Percentiles rank a stretch among this genome's conserved stretches.
Conservation (phyloP, 2,329 filamentous ascomycete genomes). For the Exophiala oligosperma region DNA sequence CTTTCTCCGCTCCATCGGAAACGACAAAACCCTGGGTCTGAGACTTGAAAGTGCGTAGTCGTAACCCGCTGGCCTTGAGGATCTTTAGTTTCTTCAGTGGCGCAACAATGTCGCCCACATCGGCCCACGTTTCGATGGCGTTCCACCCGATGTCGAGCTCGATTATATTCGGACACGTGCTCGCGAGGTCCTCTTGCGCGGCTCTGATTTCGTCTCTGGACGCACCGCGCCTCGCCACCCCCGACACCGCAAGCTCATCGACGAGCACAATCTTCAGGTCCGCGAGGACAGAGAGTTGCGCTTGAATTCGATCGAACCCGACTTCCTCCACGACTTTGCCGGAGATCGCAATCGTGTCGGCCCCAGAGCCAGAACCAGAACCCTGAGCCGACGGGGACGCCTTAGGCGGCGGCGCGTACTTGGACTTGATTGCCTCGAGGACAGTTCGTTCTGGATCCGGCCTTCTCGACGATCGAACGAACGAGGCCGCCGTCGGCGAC, state of each 20-base stretch:
- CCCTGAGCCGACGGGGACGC: conserved; percentile 28
- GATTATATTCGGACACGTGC: conserved; percentile 58
- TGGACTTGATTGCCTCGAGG: conserved; percentile 74
- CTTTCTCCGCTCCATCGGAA: background rate
- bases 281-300: conserved; percentile 71
- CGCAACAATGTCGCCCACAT: conserved; percentile 69
- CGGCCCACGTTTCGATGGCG: conserved; percentile 66
- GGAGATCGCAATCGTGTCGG: conserved; percentile 58
- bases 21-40: background rate
- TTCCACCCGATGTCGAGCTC: conserved; percentile 88
- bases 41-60: conserved; percentile 17
- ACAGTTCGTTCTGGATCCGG: conserved; percentile 71
- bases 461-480: conserved; percentile 75
- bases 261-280: conserved; percentile 80
- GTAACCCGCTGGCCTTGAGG: conserved; percentile 55
- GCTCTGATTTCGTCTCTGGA: conserved; percentile 30
- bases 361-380: background rate
- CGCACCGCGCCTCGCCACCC: conserved; percentile 29
- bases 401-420: conserved; percentile 68
- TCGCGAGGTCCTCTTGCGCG: conserved; percentile 52
- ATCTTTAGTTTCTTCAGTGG: conserved; percentile 66
- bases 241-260: conserved; percentile 68
- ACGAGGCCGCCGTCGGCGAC: conserved; percentile 71
- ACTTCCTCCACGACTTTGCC: conserved; percentile 88
- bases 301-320: conserved; percentile 89